A percentile compares a stretch with the other conserved stretches of the same genome.
These are phyloP conservation scores for Cyberlindnera sargentensis DNA, from an alignment of 805 yeast species.

Conservation along the genomic window DNA sequence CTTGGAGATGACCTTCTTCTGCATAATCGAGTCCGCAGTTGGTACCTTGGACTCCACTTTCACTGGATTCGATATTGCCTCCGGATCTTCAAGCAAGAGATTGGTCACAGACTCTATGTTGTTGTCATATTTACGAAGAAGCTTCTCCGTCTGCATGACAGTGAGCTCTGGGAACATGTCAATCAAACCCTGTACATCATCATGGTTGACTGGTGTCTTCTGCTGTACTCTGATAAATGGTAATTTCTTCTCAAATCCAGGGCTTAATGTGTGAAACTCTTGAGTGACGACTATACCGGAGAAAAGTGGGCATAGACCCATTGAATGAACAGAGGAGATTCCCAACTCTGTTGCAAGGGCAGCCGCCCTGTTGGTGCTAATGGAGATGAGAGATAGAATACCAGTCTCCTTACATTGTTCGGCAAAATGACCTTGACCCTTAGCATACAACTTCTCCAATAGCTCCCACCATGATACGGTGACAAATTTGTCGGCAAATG, in stretches of 20 bases:
- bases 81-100: conserved; percentile 57
- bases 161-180: conserved; percentile 66
- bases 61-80: conserved; percentile 22
- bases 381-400: conserved; percentile 39
- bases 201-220: conserved; percentile 4
- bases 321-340: conserved; percentile 33
- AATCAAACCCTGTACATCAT: conserved; percentile 28
- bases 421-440: conserved; percentile 48
- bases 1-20: conserved; percentile 13
- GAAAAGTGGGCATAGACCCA: conserved; percentile 46
- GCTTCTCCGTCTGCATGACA: conserved; percentile 35
- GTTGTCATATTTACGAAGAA: conserved; percentile 40
- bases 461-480: conserved; percentile 49
- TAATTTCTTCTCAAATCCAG: conserved; percentile 45
- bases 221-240: conserved; percentile 32
- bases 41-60: conserved; percentile 9
- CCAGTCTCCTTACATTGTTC: conserved; percentile 39
- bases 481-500: conserved; percentile 51
- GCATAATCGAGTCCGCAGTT: conserved; percentile 11
- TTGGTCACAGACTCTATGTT: conserved; percentile 54
- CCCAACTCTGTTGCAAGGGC: conserved; percentile 39
- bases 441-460: conserved; percentile 50
- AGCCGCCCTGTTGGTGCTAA: conserved; percentile 17
- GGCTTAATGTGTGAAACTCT: conserved; percentile 38
- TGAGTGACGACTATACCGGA: conserved; percentile 46